Evolutionary conservation across 2,329 filamentous ascomycete species (phyloP).

Genomic region (Canariomyces notabilis): DNA sequence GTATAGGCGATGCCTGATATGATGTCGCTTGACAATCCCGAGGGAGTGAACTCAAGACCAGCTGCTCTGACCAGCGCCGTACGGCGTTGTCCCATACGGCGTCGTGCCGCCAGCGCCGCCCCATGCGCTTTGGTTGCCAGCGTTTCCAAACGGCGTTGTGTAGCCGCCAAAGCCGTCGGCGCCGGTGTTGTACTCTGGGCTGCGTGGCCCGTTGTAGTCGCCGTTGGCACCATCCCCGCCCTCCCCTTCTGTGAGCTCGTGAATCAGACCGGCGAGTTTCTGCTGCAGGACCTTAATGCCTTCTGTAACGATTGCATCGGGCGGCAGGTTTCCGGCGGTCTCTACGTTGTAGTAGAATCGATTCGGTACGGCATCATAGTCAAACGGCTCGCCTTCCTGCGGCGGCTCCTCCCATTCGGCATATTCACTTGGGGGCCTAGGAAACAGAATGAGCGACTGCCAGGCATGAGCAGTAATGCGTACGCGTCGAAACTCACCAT

Average conservation of each 20-base stretch:
- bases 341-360: slow-evolving; percentile 95
- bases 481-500: slow-evolving; percentile 57
- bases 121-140: slow-evolving; percentile 59
- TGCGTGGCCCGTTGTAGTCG: slow-evolving; percentile 59
- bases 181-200: slow-evolving; percentile 60
- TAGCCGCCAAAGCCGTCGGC: slow-evolving; percentile 55
- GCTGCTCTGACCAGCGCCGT: slow-evolving; percentile 47
- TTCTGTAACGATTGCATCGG: slow-evolving; percentile 81
- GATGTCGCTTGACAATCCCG: background rate
- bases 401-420: slow-evolving; percentile 73
- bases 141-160: slow-evolving; percentile 59
- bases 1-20: too few species aligned
- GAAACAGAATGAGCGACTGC: slow-evolving; percentile 25
- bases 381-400: slow-evolving; percentile 78
- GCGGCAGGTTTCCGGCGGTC: slow-evolving; percentile 78
- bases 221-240: slow-evolving; percentile 36
- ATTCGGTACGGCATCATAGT: slow-evolving; percentile 80
- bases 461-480: background rate
- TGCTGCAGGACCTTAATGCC: slow-evolving; percentile 85
- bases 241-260: slow-evolving; percentile 47
- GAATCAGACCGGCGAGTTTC: slow-evolving; percentile 73
- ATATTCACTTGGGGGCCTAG: slow-evolving; percentile 76
- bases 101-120: slow-evolving; percentile 51
- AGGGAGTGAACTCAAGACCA: slow-evolving; percentile 38
- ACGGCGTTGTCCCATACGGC: slow-evolving; percentile 41